These are phyloP conservation scores for Globisporangium paroecandrum DNA, from an alignment of 352 stramenopile species.

Conservation along the genomic window DNA sequence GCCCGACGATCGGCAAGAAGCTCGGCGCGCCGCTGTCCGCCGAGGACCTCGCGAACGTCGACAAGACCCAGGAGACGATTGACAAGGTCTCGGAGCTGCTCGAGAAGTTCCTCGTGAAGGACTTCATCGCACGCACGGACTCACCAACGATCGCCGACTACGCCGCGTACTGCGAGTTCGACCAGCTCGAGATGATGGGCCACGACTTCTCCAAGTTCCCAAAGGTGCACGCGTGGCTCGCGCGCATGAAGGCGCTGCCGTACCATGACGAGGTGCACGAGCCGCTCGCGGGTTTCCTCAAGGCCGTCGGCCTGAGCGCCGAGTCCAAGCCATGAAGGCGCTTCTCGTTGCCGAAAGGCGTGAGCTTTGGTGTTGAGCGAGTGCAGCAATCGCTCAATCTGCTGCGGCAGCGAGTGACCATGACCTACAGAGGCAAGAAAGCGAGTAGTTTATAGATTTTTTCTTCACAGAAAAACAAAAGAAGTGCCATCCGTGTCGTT, in stretches of 20 bases:
- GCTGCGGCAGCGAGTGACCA: no score
- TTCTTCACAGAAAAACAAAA: no score
- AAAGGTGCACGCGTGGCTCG: constrained; percentile 47
- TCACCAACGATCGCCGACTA: constrained; percentile 61
- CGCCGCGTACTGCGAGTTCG: constrained; percentile 55
- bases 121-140: constrained; percentile 46
- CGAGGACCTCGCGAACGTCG: constrained; percentile 32
- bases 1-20: constrained; percentile 29
- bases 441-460: no score
- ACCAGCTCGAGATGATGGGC: constrained; percentile 57
- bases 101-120: constrained; percentile 9
- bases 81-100: constrained; percentile 13
- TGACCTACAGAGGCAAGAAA: no score
- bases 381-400: no score
- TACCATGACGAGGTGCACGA: constrained; percentile 55
- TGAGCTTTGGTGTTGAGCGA: no score
- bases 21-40: constrained; percentile 27
- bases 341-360: no score
- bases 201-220: constrained; percentile 53
- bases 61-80: constrained; percentile 35
- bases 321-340: no score
- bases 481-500: no score
- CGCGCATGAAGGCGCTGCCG: constrained; percentile 50
- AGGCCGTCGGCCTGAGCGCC: neutral
- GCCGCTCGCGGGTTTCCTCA: constrained; percentile 15